phyloP scores from a whole-genome alignment of 2,329 filamentous ascomycete species.

The Bipolaris sorokiniana region DNA sequence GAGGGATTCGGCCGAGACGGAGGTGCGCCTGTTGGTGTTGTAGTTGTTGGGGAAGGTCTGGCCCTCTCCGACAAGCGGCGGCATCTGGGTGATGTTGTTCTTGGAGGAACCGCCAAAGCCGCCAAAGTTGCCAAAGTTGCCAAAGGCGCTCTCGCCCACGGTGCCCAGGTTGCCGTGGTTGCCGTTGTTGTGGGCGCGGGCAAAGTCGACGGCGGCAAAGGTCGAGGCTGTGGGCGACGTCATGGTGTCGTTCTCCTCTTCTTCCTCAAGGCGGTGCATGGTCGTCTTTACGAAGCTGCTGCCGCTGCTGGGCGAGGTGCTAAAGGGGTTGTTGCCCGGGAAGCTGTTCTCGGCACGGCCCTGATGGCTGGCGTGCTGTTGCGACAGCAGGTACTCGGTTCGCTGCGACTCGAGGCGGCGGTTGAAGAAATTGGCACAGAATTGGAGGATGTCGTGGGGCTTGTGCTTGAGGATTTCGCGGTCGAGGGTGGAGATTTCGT shows the following conservation, averaged over 20 bases:
- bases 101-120: constrained; percentile 41
- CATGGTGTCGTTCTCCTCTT: constrained; percentile 79
- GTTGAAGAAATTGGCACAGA: constrained; percentile 72
- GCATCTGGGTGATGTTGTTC: constrained; percentile 49
- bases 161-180: constrained; percentile 45
- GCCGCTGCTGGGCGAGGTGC: constrained; percentile 51
- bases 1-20: constrained; percentile 94
- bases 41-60: constrained; percentile 89
- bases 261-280: constrained; percentile 74
- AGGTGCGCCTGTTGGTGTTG: constrained; percentile 90
- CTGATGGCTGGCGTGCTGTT: constrained; percentile 54
- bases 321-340: constrained; percentile 80
- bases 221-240: constrained; percentile 70
- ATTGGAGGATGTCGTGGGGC: constrained; percentile 70
- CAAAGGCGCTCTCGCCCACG: constrained; percentile 49
- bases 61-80: constrained; percentile 57
- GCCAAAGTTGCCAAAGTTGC: constrained; percentile 50
- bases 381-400: constrained; percentile 60
- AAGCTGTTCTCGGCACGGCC: constrained; percentile 71
- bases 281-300: constrained; percentile 53
- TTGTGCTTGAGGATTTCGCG: constrained; percentile 64
- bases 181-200: constrained; percentile 42
- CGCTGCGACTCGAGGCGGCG: constrained; percentile 70
- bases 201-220: constrained; percentile 53
- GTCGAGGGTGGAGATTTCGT: constrained; percentile 68